Conservation (phyloP, 176 grass and related monocot species). For the Pontederia paniculata region DNA sequence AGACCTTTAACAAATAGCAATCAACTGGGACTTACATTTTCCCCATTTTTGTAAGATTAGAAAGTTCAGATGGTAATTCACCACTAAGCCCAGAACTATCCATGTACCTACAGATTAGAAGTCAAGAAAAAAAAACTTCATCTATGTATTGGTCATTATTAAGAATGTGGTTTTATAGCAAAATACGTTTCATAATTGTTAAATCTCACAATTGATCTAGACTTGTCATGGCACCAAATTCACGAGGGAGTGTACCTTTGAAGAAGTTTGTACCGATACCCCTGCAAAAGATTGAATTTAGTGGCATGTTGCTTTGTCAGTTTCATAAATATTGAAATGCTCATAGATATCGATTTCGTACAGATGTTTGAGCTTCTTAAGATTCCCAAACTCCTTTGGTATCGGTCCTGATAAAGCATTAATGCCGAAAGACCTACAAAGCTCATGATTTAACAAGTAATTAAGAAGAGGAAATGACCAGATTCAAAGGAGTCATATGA, state of each 20-base stretch:
- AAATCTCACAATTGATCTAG: constrained; percentile 42
- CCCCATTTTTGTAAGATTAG: too few species aligned
- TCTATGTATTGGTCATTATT: too few species aligned
- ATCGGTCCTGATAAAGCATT: constrained; percentile 80
- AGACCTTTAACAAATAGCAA: too few species aligned
- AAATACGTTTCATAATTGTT: neutral
- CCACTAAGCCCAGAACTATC: neutral
- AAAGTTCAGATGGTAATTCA: too few species aligned
- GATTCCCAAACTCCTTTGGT: constrained; percentile 77
- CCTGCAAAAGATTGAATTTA: constrained; percentile 26
- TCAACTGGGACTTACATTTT: too few species aligned
- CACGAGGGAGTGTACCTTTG: constrained; percentile 49
- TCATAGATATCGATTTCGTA: constrained; percentile 33
- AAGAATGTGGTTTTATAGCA: too few species aligned
- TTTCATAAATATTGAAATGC: neutral
- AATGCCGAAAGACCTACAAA: constrained; percentile 32
- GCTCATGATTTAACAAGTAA: neutral
- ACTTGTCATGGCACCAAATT: constrained; percentile 44
- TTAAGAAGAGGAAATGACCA: constrained; percentile 15
- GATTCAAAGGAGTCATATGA: neutral
- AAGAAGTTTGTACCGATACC: constrained; percentile 43
- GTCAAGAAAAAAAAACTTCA: neutral
- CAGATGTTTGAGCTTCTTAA: constrained; percentile 33
- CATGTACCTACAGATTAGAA: neutral
- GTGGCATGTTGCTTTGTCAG: neutral